Evolutionary conservation across 345 rosid genomes (phyloP), one percentile per base, ranked within the genome.

Genomic region (Lepidium didymum): DNA sequence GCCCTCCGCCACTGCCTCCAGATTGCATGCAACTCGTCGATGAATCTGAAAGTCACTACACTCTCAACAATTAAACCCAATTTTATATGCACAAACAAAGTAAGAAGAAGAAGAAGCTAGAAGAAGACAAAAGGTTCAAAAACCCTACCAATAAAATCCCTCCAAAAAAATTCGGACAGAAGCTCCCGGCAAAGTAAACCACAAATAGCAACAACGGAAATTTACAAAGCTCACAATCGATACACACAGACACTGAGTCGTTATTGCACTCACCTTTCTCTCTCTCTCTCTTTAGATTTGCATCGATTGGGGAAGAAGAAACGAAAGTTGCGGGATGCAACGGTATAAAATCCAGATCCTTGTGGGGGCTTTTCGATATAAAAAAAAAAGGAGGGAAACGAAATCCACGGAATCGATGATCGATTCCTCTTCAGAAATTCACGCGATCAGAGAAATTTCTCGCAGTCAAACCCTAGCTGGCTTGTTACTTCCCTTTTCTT

Each of bases 1-100:
- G 82, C 59, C 92, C 97, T 75, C 84, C 90, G 45, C 86, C 90
- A 37, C 88, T 87, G 49, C 86, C 92, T 27, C 86, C 91, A 62
- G 99, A 84, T 77, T 91, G 97, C 95, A 92, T 94, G 75, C 85
- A 84, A 80, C 54, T 74, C 37, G 6, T 3, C 14, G 31, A 74
- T 7, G 7, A 66, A 70, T 54, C 74, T 19, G 16, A 72, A 64
- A 60, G 18, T 67, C 60, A 54, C 74, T 68, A 46, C 27, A 61
- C n/a, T 25, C 1, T 8, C 21, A 53, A 51, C 25, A 36, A 49
- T 44, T 25, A 76, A 64, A 62, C 37, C 55, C 62, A 77, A 68
- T 63, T 42, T 2, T 25, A 25, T 2, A 25, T 2, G 4, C 23
- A 29, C 7, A 29, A 29, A 6, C n/a, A 56, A 29, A 62, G 41